Base-by-base conservation (phyloP, 768 basidiomycete genomes). In the Mycena venus region DNA sequence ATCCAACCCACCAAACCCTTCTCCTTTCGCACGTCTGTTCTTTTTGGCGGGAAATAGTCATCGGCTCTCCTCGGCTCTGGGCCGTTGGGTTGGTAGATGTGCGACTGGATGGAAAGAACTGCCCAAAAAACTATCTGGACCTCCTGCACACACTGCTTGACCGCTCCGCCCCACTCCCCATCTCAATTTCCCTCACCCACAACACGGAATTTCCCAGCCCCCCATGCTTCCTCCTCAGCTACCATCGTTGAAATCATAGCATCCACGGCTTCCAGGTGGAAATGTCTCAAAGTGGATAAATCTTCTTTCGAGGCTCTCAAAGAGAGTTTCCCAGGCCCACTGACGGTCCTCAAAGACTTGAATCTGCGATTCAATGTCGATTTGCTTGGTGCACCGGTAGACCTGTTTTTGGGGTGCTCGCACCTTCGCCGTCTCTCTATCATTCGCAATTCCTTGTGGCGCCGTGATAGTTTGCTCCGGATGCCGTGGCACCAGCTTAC, bases 401-500 rank as follows among this genome's bases (percentile, higher is more conserved):
- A 27, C 8, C n/a, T 29, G 21, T 68, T 68, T 27, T 58, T 14
- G 29, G 29, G 34, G 5, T 55, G 51, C 53, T 56, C 58, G 15
- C 42, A 23, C 8, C 68, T 69, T 9, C 59, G 27, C 14, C 58
- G 47, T n/a, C 34, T 69, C 4, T 44, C 17, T 15, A 60, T 38
- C 17, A 38, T 4, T 11, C 42, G n/a, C 36, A 19, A 19, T 17
- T 7, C 4, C 15, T 17, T 14, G 42, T 44, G 42, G 15, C 15
- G 42, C 12, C 7, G n/a, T n/a, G n/a, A n/a, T n/a, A n/a, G n/a
- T n/a, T n/a, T n/a, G n/a, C n/a, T n/a, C 4, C n/a, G 17, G 25
- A 62, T 61, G 53, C 73, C 68, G 25, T 66, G 61, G 55, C 23
- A 63, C 11, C 73, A 70, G 25, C 61, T 70, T 23, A 68, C 61